phyloP scores from a whole-genome alignment of 2,329 filamentous ascomycete genomes.

The Ascochyta koolunga region DNA sequence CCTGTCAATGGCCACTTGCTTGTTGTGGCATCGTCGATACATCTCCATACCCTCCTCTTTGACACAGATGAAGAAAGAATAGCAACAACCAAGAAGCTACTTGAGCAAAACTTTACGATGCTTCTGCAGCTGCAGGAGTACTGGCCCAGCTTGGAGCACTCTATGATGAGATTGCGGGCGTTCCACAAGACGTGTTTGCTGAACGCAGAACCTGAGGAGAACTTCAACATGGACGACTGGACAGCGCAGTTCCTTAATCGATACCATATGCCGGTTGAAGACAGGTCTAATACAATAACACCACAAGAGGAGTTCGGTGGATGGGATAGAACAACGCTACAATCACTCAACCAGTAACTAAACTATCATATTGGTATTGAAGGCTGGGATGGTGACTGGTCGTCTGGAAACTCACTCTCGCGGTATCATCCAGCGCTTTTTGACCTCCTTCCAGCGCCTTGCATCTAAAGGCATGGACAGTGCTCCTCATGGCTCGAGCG shows the following conservation, averaged over 20 bases:
- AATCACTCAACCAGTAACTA: neutral
- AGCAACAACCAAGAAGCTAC: neutral
- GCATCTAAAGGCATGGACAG: slow-evolving; percentile 31
- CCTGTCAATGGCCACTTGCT: slow-evolving; percentile 8
- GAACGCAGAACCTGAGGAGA: slow-evolving; percentile 4
- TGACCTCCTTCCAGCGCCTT: slow-evolving; percentile 30
- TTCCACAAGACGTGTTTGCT: slow-evolving; percentile 9
- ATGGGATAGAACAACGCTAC: slow-evolving; percentile 7
- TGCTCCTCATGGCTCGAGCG: slow-evolving; percentile 34
- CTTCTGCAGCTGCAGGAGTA: slow-evolving; percentile 9
- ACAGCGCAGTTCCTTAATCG: slow-evolving; percentile 9
- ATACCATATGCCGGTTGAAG: slow-evolving; percentile 9
- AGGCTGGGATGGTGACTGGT: neutral
- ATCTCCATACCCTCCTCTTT: slow-evolving; percentile 8
- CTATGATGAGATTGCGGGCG: slow-evolving; percentile 6
- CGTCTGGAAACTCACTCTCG: neutral
- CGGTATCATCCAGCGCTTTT: slow-evolving; percentile 32
- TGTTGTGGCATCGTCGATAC: slow-evolving; percentile 9
- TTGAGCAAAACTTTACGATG: slow-evolving; percentile 7
- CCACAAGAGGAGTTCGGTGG: neutral
- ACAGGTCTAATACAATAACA: slow-evolving; percentile 2
- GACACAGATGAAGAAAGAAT: neutral
- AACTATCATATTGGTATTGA: neutral
- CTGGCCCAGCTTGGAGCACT: slow-evolving; percentile 8
- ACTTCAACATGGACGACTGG: slow-evolving; percentile 10